These are phyloP conservation scores for Eurotiales sp. DNA, from an alignment of 2,329 filamentous ascomycete genomes.

Conservation along the genomic window DNA sequence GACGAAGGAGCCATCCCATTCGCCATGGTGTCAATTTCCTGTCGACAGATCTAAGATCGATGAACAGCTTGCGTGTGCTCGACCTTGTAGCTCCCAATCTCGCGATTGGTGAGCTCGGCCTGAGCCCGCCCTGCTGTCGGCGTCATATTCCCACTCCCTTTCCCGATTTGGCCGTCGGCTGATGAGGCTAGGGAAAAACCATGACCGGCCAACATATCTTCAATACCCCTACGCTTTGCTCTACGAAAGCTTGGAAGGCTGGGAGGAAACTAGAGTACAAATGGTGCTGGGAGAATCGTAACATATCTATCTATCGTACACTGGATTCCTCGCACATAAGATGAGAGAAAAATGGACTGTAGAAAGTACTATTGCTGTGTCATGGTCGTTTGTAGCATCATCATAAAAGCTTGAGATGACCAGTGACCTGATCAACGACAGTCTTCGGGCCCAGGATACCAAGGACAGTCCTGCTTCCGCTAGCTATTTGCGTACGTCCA, in stretches of 20 bases:
- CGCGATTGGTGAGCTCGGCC: conserved; percentile 62
- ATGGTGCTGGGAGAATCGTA: conserved; percentile 5
- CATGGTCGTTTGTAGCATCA: conserved; percentile 3
- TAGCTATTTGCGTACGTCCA: conserved; percentile 94
- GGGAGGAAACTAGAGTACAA: not conserved
- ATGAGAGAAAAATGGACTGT: not conserved
- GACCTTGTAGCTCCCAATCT: conserved; percentile 62
- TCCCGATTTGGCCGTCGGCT: conserved; percentile 75
- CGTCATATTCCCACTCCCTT: conserved; percentile 88
- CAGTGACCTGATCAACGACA: conserved; percentile 80
- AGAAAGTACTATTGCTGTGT: not conserved
- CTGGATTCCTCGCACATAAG: not conserved
- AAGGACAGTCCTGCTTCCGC: conserved; percentile 86
- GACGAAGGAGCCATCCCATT: conserved; percentile 72
- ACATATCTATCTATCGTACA: conserved; percentile 10
- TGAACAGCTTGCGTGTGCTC: conserved; percentile 48
- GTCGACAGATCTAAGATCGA: conserved; percentile 95
- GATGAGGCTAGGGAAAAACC: conserved; percentile 87
- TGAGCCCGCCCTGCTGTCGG: conserved; percentile 53
- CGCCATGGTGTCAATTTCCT: conserved; percentile 79
- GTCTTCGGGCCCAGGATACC: conserved; percentile 81
- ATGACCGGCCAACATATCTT: conserved; percentile 67
- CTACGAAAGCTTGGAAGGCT: not conserved
- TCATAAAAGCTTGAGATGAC: conserved; percentile 77
- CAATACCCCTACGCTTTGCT: not conserved